Evolutionary conservation across 2,329 filamentous ascomycete species (phyloP).

Genomic region (Clonostachys rosea): DNA sequence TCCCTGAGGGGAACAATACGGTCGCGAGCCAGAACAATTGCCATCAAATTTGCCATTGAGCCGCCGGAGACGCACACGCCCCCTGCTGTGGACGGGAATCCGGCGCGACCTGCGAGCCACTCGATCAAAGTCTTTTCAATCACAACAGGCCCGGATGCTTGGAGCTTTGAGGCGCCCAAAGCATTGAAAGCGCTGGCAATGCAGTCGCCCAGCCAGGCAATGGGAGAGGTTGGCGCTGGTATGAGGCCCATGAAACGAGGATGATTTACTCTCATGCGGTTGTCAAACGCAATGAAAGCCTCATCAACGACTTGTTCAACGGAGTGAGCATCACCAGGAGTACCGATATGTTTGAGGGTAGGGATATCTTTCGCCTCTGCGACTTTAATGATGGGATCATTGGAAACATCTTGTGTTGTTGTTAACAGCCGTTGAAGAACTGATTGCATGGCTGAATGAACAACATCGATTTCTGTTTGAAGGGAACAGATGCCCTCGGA

Average conservation of each 20-base stretch:
- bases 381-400: slow-evolving; percentile 1
- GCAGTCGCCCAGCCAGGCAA: slow-evolving; percentile 14
- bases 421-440: too few species aligned
- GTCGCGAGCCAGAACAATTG: slow-evolving; percentile 11
- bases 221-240: slow-evolving; percentile 10
- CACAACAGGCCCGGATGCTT: slow-evolving; percentile 11
- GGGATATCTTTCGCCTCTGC: neutral
- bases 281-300: slow-evolving; percentile 3
- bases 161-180: slow-evolving; percentile 9
- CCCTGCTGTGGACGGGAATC: slow-evolving; percentile 8
- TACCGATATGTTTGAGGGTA: neutral
- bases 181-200: slow-evolving; percentile 12
- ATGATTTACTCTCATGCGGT: slow-evolving; percentile 6
- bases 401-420: neutral
- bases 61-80: slow-evolving; percentile 15
- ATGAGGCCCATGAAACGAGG: slow-evolving; percentile 12
- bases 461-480: too few species aligned
- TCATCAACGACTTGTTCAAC: slow-evolving; percentile 1
- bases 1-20: slow-evolving; percentile 6
- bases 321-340: neutral
- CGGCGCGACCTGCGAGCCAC: slow-evolving; percentile 10
- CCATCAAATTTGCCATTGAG: slow-evolving; percentile 16
- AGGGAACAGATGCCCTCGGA: too few species aligned
- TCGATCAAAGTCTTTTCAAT: slow-evolving; percentile 14
- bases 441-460: too few species aligned